Evolutionary conservation across 2,329 filamentous ascomycete species (phyloP).

Genomic region (Ciborinia camelliae): DNA sequence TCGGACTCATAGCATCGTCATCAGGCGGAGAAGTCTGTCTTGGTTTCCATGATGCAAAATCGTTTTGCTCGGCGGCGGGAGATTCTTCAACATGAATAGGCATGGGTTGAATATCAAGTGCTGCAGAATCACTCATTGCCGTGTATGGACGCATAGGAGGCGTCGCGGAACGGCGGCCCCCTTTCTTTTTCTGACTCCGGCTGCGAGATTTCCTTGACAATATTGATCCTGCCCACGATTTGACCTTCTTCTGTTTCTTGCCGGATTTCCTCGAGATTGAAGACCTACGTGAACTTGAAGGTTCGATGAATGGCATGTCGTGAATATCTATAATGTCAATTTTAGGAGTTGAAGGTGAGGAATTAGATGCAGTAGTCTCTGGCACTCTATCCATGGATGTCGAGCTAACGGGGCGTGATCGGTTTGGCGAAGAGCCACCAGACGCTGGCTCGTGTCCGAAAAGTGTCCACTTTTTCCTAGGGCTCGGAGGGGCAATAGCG

Average conservation of each 20-base stretch:
- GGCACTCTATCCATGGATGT: conserved; percentile 40
- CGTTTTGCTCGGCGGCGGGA: conserved; percentile 27
- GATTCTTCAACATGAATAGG: conserved; percentile 13
- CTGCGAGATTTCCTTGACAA: conserved; percentile 48
- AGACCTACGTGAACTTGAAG: conserved; percentile 29
- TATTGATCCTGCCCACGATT: conserved; percentile 54
- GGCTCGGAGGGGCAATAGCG: conserved; percentile 34
- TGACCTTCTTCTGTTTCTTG: conserved; percentile 71
- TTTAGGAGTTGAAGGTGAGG: conserved; percentile 8
- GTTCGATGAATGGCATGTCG: conserved; percentile 31
- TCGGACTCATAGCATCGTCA: conserved; percentile 67
- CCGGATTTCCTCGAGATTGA: conserved; percentile 36
- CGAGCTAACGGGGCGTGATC: conserved; percentile 42
- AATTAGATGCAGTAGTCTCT: conserved; percentile 20
- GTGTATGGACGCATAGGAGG: conserved; percentile 42
- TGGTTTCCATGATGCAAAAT: conserved; percentile 41
- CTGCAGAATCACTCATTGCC: conserved; percentile 30
- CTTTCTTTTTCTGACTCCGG: conserved; percentile 43
- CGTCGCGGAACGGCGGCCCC: conserved; percentile 42
- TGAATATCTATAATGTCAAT: conserved; percentile 23
- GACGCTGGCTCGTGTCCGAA: conserved; percentile 34
- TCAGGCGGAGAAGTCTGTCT: conserved; percentile 42
- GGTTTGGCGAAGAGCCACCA: conserved; percentile 46
- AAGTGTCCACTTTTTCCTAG: conserved; percentile 39
- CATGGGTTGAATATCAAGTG: conserved; percentile 25